Evolutionary conservation across 2,329 filamentous ascomycete species (phyloP).

Genomic region (Venturiaceae sp.): DNA sequence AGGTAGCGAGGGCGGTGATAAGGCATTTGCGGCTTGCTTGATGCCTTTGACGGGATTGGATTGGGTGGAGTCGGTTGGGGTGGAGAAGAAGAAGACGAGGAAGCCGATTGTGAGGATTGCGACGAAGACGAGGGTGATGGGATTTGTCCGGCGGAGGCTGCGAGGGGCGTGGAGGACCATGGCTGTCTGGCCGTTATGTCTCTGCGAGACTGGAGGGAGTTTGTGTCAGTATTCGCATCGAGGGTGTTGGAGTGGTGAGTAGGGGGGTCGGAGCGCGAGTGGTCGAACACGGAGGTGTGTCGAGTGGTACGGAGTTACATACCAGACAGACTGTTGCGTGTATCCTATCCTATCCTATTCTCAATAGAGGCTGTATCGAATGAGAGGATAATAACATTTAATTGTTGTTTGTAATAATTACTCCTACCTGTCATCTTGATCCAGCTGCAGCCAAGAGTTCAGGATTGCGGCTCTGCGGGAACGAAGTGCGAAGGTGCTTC

Average conservation of each 20-base stretch:
- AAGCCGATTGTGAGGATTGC: slow-evolving; percentile 57
- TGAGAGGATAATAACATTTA: no score
- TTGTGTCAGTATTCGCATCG: background rate
- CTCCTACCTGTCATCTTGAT: no score
- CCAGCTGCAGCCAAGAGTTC: no score
- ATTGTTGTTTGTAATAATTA: no score
- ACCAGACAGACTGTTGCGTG: background rate
- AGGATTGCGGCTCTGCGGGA: no score
- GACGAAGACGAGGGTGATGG: slow-evolving; percentile 65
- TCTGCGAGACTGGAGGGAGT: background rate
- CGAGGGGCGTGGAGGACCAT: slow-evolving; percentile 49
- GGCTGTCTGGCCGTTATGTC: background rate
- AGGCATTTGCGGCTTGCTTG: slow-evolving; percentile 54
- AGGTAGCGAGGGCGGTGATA: slow-evolving; percentile 65
- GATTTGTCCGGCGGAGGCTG: slow-evolving; percentile 68
- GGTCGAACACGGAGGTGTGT: background rate
- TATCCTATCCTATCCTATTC: no score
- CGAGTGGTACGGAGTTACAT: background rate
- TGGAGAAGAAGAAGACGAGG: slow-evolving; percentile 44
- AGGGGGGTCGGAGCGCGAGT: background rate
- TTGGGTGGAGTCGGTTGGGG: slow-evolving; percentile 39
- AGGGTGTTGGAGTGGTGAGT: background rate
- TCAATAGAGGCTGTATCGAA: background rate
- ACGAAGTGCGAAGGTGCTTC: no score
- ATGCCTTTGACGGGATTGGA: slow-evolving; percentile 36